phyloP scores from a whole-genome alignment of 1,284 basidiomycete genomes.

The Tilletiaria anomala region DNA sequence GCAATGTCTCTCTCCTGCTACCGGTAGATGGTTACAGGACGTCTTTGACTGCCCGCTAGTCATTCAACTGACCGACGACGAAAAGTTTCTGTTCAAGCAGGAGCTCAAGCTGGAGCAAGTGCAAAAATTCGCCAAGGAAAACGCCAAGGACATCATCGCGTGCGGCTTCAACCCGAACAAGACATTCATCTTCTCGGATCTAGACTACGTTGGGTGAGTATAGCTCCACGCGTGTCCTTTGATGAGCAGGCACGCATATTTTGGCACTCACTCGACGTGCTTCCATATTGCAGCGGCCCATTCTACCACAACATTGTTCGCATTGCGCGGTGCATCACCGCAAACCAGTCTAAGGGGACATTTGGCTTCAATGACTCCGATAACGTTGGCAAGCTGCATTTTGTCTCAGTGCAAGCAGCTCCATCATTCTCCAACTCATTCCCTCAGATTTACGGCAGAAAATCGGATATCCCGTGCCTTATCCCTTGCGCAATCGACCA shows the following conservation, averaged over 20 bases:
- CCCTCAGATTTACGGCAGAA: conserved; percentile 86
- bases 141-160: conserved; percentile 89
- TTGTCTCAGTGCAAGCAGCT: conserved; percentile 89
- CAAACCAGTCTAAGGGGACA: conserved; percentile 82
- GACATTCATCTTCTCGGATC: conserved; percentile 94
- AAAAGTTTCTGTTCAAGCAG: conserved; percentile 97
- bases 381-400: conserved; percentile 96
- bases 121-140: conserved; percentile 65
- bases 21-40: conserved; percentile 96
- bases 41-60: conserved; percentile 90
- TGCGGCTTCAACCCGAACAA: conserved; percentile 82
- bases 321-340: conserved; percentile 81
- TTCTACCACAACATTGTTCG: conserved; percentile 93
- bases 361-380: conserved; percentile 81
- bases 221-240: no score
- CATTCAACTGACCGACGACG: conserved; percentile 92
- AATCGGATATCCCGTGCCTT: conserved; percentile 71
- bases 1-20: no score
- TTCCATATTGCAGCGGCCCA: conserved; percentile 46
- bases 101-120: conserved; percentile 82
- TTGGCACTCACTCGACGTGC: neutral
- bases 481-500: conserved; percentile 99
- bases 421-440: conserved; percentile 97
- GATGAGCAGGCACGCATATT: neutral
- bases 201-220: conserved; percentile 56